These are phyloP conservation scores for Blastosporella zonata DNA, from an alignment of 1,284 basidiomycete genomes.

Conservation along the genomic window DNA sequence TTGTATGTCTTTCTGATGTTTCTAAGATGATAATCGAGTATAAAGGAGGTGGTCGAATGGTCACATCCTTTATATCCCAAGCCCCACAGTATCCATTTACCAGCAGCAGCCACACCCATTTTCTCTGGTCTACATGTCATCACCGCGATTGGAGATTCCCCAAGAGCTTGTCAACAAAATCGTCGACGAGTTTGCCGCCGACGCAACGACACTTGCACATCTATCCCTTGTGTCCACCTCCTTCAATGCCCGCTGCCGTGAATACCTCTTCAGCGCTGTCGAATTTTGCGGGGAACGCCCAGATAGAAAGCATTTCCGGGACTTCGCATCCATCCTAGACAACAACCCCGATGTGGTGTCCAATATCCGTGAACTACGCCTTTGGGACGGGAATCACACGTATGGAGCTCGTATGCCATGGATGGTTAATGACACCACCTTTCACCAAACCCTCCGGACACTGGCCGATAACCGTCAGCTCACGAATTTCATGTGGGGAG, in stretches of 20 bases:
- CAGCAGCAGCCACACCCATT: too few species aligned
- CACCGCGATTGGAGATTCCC: not conserved
- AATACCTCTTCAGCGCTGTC: not conserved
- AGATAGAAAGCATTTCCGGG: not conserved
- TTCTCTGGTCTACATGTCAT: not conserved
- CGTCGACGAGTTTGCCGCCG: not conserved
- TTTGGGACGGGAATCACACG: not conserved
- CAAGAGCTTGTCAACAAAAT: constrained; percentile 2
- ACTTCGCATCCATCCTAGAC: not conserved
- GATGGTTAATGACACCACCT: not conserved
- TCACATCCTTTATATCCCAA: too few species aligned
- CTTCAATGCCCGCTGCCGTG: not conserved
- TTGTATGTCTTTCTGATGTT: too few species aligned
- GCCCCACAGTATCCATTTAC: too few species aligned
- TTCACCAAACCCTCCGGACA: not conserved
- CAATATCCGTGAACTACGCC: not conserved
- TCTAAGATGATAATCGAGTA: too few species aligned
- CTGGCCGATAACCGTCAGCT: too few species aligned
- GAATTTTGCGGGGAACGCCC: not conserved
- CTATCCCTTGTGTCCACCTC: not conserved
- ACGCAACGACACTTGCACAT: not conserved
- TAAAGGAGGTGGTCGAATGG: too few species aligned
- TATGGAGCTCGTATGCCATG: not conserved
- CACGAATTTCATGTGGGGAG: too few species aligned
- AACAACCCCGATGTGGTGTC: not conserved